Evolutionary conservation across 331 rosid species (phyloP), one percentile per base, ranked within the genome.

Genomic region (Erythrophleum ivorense): DNA sequence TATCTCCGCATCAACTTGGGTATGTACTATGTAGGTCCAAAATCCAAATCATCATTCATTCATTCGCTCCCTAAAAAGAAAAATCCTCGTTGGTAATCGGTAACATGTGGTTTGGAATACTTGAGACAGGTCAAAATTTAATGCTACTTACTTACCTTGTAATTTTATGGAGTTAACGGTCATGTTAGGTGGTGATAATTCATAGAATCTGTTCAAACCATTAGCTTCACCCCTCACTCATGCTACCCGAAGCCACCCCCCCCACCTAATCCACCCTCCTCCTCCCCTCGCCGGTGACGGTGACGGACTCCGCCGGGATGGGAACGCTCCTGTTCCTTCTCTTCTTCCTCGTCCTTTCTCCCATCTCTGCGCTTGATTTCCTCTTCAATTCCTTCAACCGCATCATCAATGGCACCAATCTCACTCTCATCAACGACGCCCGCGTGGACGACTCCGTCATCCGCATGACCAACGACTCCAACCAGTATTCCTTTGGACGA

Each of bases 381-480:
- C 66, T 88, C 75, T 84, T 85, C 88, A 91, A 89, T 58, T 90
- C 93, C 71, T 95, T 95, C 85, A 46, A 79, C 60, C 77, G 83
- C 66, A 0, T 33, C 71, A 14, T 78, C 75, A 90, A 87, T 46
- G 66, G 78, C 71, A 88, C 90, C 48, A 86, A 86, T 81, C 33
- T 93, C 59, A 87, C 84, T 38, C 88, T 95, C 80, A 76, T 86
- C 89, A 72, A 71, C 87, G 98, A 95, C 57, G 88, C 98, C 0
- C 82, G 55, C 0, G 1, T 95, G 68, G 96, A 93, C 77, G 4
- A 33, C 66, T n/a, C 93, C 58, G 87, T 86, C 73, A 59, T 95
- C 60, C 95, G 95, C 71, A 90, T 95, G 84, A 95, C 87, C 83
- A 95, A 93, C 85, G 92, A 93, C 75, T 85, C 91, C 24, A 88